Evolutionary conservation across 495 filamentous ascomycete species (phyloP).

Genomic region (Physcia stellaris): DNA sequence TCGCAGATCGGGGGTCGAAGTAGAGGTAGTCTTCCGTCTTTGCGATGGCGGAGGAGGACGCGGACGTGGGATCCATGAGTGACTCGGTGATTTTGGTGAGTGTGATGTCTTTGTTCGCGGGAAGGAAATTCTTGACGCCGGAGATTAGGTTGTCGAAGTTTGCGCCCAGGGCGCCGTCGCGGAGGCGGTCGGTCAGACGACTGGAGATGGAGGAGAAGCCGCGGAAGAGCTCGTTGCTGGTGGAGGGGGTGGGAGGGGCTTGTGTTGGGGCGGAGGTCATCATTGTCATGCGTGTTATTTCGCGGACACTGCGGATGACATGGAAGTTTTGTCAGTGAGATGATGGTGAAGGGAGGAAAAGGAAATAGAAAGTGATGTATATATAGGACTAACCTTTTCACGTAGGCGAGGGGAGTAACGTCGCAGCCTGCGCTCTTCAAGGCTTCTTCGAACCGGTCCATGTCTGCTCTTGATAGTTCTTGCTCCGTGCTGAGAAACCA

Average conservation of each 20-base stretch:
- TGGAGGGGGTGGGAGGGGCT: constrained; percentile 51
- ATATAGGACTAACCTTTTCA: constrained; percentile 59
- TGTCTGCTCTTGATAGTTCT: constrained; percentile 67
- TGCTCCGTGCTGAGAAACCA: constrained; percentile 96
- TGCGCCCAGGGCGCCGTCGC: constrained; percentile 73
- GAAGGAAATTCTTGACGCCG: constrained; percentile 98
- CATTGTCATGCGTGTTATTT: constrained; percentile 97
- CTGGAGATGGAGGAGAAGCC: constrained; percentile 83
- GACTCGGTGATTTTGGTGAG: constrained; percentile 96
- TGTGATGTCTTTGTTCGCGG: constrained; percentile 87
- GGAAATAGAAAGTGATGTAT: no score
- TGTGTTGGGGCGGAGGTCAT: constrained; percentile 73
- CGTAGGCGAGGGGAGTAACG: constrained; percentile 65
- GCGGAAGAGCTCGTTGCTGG: constrained; percentile 62
- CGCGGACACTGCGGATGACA: constrained; percentile 57
- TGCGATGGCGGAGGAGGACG: constrained; percentile 80
- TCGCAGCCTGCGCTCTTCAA: constrained; percentile 61
- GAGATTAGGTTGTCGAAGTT: constrained; percentile 93
- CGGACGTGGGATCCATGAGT: constrained; percentile 89
- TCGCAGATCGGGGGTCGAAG: constrained; percentile 88
- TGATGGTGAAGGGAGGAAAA: not conserved
- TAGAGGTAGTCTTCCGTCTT: constrained; percentile 99
- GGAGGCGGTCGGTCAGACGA: constrained; percentile 82
- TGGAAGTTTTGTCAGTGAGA: constrained; percentile 16
- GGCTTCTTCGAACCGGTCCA: constrained; percentile 79